phyloP scores from a whole-genome alignment of 495 filamentous ascomycete species.

The Beverwykella pulmonaria region DNA sequence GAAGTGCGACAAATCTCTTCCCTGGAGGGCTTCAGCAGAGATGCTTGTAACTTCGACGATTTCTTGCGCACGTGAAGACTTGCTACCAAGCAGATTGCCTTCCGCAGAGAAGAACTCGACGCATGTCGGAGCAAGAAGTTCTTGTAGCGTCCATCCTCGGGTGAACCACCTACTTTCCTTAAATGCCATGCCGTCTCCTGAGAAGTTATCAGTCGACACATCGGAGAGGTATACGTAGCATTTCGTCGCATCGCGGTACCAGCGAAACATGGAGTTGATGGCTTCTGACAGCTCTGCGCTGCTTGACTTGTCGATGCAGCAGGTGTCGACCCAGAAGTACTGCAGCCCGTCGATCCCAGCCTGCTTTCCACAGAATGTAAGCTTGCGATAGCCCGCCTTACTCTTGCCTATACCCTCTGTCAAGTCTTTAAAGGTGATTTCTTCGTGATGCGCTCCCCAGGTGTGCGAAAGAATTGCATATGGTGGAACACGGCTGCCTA shows the following conservation, averaged over 20 bases:
- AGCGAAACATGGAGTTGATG: conserved; percentile 18
- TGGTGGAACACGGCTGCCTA: conserved; percentile 2
- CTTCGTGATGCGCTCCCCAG: conserved; percentile 11
- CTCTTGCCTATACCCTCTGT: background rate
- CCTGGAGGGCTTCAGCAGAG: too few relatives aligned
- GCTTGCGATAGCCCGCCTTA: background rate
- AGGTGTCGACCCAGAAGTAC: conserved; percentile 8
- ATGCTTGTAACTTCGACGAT: too few relatives aligned
- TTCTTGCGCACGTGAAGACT: too few relatives aligned
- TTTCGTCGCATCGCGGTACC: conserved; percentile 5
- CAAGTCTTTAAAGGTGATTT: background rate
- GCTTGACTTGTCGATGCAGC: conserved; percentile 13
- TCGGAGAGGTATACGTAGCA: conserved; percentile 18
- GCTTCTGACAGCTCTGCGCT: conserved; percentile 13
- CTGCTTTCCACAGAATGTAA: background rate
- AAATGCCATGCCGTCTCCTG: too few relatives aligned
- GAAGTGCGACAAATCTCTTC: too few relatives aligned
- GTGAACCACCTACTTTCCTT: too few relatives aligned
- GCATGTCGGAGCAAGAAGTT: too few relatives aligned
- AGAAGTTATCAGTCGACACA: too few relatives aligned
- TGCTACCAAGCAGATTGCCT: too few relatives aligned
- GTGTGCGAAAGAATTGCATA: conserved; percentile 23
- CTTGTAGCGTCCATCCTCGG: too few relatives aligned
- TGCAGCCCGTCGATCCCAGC: background rate
- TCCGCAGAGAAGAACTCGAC: too few relatives aligned